These are phyloP conservation scores for Fusarium fujikuroi DNA, from an alignment of 2,329 filamentous ascomycete genomes.

Conservation along the genomic window DNA sequence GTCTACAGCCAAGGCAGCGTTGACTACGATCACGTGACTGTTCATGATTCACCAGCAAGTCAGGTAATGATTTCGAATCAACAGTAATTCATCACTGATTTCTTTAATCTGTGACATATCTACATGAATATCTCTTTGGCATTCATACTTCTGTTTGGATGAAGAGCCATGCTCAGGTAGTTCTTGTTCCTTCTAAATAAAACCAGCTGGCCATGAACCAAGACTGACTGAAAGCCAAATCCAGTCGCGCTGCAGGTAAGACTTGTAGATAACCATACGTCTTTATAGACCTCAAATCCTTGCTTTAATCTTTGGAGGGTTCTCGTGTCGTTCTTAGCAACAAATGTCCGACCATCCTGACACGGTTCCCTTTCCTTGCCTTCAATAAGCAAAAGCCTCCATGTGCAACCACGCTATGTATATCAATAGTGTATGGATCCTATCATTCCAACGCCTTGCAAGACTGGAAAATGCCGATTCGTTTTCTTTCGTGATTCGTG, in stretches of 20 bases:
- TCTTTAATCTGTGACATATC: not conserved
- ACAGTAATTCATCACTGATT: not conserved
- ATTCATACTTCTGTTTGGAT: not conserved
- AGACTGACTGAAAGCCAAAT: not conserved
- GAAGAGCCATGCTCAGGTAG: not conserved
- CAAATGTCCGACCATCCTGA: not conserved
- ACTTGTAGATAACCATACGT: not conserved
- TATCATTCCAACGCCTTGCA: constrained; percentile 40
- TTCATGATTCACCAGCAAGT: not conserved
- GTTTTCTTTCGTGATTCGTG: constrained; percentile 42
- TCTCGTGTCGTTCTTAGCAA: not conserved
- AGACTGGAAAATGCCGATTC: constrained; percentile 20
- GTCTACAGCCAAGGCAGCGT: constrained; percentile 13
- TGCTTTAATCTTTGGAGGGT: not conserved
- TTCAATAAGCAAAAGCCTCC: constrained; percentile 7
- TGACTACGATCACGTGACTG: constrained; percentile 24
- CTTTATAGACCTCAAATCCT: not conserved
- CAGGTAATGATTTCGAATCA: not conserved
- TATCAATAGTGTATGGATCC: constrained; percentile 27
- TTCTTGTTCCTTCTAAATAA: not conserved
- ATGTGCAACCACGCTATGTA: constrained; percentile 24
- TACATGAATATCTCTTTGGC: not conserved
- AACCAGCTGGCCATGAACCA: not conserved
- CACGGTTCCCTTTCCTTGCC: not conserved
- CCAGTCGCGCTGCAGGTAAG: not conserved